Percentiles rank a stretch among this genome's conserved stretches.
Conservation (phyloP, 139 green algal genomes). For the Ostreobium quekettii region DNA sequence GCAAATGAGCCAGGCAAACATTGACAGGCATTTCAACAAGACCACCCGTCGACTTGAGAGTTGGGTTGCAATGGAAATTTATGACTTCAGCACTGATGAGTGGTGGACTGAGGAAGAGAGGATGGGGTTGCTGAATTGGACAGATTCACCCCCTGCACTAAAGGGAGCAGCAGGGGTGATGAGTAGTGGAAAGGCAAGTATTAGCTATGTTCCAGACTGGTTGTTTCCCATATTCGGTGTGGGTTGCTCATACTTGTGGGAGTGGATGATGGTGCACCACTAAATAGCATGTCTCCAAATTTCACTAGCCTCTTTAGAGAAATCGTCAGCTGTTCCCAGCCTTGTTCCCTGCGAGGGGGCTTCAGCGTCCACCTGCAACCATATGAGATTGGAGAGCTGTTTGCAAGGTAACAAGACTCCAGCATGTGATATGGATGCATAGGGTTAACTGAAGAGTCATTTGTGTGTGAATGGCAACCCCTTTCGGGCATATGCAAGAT, state of each 20-base stretch:
- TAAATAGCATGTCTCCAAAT: too few species aligned
- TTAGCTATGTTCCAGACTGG: neutral
- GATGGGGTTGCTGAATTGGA: neutral
- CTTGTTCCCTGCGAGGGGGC: too few species aligned
- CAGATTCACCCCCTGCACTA: neutral
- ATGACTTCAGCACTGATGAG: neutral
- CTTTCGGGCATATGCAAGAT: neutral
- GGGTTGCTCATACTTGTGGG: neutral
- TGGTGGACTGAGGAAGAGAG: neutral
- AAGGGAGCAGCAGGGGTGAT: neutral
- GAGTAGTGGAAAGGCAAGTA: neutral
- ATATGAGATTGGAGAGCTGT: too few species aligned
- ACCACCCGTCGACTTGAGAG: neutral
- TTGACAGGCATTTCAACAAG: neutral
- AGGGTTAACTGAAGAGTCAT: neutral
- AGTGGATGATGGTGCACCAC: too few species aligned
- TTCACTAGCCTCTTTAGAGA: neutral
- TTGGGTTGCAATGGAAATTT: conserved; percentile 4
- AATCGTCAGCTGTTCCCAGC: neutral
- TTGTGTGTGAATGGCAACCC: neutral
- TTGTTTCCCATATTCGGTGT: neutral
- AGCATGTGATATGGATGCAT: too few species aligned
- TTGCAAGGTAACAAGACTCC: too few species aligned
- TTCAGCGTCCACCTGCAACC: too few species aligned
- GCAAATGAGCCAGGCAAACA: neutral